Conservation (phyloP, 2,329 filamentous ascomycete genomes). For the Neopestalotiopsis sp. region DNA sequence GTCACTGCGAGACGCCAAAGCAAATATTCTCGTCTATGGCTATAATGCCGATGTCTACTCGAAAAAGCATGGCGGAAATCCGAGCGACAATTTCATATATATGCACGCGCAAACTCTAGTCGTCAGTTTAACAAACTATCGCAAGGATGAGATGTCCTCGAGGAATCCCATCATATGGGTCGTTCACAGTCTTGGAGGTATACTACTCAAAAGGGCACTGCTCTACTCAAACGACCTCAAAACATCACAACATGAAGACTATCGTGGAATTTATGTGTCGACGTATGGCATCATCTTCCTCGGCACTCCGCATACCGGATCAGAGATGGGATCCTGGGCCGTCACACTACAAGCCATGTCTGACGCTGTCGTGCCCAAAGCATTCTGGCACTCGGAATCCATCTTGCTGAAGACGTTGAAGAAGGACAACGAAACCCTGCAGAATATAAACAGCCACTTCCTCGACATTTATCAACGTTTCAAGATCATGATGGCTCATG, state of each 20-base stretch:
- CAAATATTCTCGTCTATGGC: conserved; percentile 73
- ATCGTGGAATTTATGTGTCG: conserved; percentile 73
- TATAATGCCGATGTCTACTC: conserved; percentile 73
- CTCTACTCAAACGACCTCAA: conserved; percentile 69
- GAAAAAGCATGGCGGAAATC: conserved; percentile 52
- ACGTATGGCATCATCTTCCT: conserved; percentile 80
- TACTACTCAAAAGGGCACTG: conserved; percentile 73
- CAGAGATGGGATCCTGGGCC: conserved; percentile 72
- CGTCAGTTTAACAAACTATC: conserved; percentile 65
- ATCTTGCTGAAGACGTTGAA: conserved; percentile 74
- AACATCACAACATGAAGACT: conserved; percentile 64
- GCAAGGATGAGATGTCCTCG: conserved; percentile 60
- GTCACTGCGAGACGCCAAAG: conserved; percentile 60
- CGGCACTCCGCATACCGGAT: conserved; percentile 76
- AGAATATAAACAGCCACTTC: conserved; percentile 77
- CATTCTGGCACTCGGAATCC: conserved; percentile 69
- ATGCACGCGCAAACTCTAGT: conserved; percentile 75
- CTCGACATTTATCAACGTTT: conserved; percentile 73
- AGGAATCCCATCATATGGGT: conserved; percentile 77
- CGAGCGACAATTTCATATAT: conserved; percentile 70
- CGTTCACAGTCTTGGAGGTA: conserved; percentile 75
- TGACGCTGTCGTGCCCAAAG: conserved; percentile 66
- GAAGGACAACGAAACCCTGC: conserved; percentile 74
- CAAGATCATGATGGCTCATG: conserved; percentile 77
- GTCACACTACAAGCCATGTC: conserved; percentile 71